Conservation (phyloP, 2,329 filamentous ascomycete genomes). For the Sclerotinia glacialis region DNA sequence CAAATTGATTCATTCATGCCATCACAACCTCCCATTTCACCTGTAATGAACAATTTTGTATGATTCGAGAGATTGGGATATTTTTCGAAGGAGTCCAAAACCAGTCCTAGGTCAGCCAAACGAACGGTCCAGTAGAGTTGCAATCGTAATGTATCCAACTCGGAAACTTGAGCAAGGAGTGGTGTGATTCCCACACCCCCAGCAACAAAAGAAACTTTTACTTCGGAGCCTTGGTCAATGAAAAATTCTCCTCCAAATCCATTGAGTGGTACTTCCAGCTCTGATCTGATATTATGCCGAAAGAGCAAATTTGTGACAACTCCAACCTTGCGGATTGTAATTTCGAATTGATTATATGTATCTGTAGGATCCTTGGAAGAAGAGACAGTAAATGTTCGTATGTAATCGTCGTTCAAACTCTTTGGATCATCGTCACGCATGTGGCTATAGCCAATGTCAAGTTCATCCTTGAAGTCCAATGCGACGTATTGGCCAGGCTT, state of each 20-base stretch:
- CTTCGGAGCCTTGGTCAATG: slow-evolving; percentile 40
- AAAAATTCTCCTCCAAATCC: slow-evolving; percentile 70
- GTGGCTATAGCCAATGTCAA: slow-evolving; percentile 73
- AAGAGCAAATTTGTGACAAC: slow-evolving; percentile 66
- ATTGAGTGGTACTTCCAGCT: slow-evolving; percentile 63
- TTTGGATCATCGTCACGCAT: slow-evolving; percentile 80
- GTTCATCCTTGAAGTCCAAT: slow-evolving; percentile 65
- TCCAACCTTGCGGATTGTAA: slow-evolving; percentile 69
- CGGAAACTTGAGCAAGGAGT: slow-evolving; percentile 64
- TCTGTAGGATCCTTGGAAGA: slow-evolving; percentile 42
- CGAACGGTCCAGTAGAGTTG: slow-evolving; percentile 67
- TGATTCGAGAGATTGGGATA: slow-evolving; percentile 51
- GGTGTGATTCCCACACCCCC: slow-evolving; percentile 84
- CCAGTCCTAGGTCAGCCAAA: slow-evolving; percentile 60
- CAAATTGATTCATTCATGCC: slow-evolving; percentile 3
- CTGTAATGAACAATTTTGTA: slow-evolving; percentile 65
- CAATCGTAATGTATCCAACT: slow-evolving; percentile 49
- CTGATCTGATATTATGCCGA: slow-evolving; percentile 50
- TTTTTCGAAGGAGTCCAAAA: slow-evolving; percentile 54
- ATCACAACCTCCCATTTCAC: slow-evolving; percentile 32
- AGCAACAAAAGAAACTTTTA: slow-evolving; percentile 60
- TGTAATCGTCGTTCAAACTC: slow-evolving; percentile 79
- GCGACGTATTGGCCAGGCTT: slow-evolving; percentile 74
- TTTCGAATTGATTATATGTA: slow-evolving; percentile 52
- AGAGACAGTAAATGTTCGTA: slow-evolving; percentile 80